Evolutionary conservation across 1,139 yeast genomes (phyloP).

Genomic region (Lodderomyces jiufengensis): DNA sequence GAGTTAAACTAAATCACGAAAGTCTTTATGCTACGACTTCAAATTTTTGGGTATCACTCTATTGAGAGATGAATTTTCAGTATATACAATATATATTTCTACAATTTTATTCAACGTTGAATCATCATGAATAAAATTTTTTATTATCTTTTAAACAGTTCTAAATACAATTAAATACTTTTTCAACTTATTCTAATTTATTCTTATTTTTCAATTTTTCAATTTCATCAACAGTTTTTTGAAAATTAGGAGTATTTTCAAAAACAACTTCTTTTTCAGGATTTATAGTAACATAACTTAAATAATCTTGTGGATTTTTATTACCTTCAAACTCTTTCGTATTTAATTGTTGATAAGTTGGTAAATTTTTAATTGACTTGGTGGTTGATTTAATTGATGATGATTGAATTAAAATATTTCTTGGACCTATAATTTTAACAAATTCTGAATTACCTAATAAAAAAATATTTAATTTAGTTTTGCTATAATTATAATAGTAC

Average conservation of each 20-base stretch:
- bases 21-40: too few relatives aligned
- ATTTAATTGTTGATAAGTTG: neutral
- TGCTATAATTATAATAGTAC: too few relatives aligned
- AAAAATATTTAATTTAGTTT: constrained; percentile 13
- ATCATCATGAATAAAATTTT: too few relatives aligned
- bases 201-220: constrained; percentile 10
- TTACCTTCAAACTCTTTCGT: constrained; percentile 1
- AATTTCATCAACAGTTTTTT: constrained; percentile 33
- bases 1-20: too few relatives aligned
- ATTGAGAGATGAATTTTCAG: too few relatives aligned
- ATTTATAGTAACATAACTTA: constrained; percentile 43
- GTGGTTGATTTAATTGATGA: constrained; percentile 14
- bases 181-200: too few relatives aligned
- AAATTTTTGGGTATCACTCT: too few relatives aligned
- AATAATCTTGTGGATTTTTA: constrained; percentile 26
- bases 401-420: constrained; percentile 50
- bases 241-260: constrained; percentile 42
- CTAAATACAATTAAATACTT: too few relatives aligned
- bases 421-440: constrained; percentile 52
- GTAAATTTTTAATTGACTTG: neutral
- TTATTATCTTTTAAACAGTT: too few relatives aligned
- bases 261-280: constrained; percentile 39
- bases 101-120: too few relatives aligned
- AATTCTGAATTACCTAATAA: constrained; percentile 36
- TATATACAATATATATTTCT: too few relatives aligned